These are phyloP conservation scores for Podila epigama DNA, from an alignment of 192 early-diverging fungal species.

Conservation along the genomic window DNA sequence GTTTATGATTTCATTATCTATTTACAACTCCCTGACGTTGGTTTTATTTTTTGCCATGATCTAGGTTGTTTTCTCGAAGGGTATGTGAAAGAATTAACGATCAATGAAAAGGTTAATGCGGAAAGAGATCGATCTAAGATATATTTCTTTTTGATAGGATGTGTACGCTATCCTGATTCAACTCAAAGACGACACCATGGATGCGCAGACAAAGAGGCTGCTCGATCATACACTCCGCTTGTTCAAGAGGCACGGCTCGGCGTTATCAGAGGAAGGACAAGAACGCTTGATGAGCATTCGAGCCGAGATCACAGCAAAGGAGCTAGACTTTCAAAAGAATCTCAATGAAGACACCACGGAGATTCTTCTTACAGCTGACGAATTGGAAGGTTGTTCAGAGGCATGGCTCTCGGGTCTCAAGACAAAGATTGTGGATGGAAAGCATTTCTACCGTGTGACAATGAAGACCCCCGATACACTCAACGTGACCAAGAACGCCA, in stretches of 20 bases:
- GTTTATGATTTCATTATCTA: background rate
- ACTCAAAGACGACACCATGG: conserved; percentile 57
- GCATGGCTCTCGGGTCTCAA: conserved; percentile 57
- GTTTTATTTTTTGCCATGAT: background rate
- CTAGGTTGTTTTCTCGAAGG: conserved; percentile 27
- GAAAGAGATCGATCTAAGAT: background rate
- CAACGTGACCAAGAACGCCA: conserved; percentile 23
- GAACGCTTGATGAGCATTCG: conserved; percentile 67
- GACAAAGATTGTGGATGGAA: conserved; percentile 1
- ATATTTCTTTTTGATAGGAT: conserved; percentile 48
- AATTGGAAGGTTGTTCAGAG: conserved; percentile 31
- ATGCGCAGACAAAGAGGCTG: conserved; percentile 72
- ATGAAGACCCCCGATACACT: conserved; percentile 34
- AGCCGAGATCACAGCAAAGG: conserved; percentile 71
- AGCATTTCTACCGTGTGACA: conserved; percentile 76
- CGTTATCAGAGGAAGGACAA: conserved; percentile 65
- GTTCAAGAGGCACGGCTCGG: conserved; percentile 78
- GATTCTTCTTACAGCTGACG: conserved; percentile 50
- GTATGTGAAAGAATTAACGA: background rate
- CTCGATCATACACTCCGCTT: conserved; percentile 70
- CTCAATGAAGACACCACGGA: conserved; percentile 71
- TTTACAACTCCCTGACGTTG: background rate
- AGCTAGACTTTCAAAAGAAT: conserved; percentile 76
- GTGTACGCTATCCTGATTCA: conserved; percentile 65
- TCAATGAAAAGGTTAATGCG: background rate